phyloP scores from a whole-genome alignment of 345 rosid species.

The Lumnitzera littorea region DNA sequence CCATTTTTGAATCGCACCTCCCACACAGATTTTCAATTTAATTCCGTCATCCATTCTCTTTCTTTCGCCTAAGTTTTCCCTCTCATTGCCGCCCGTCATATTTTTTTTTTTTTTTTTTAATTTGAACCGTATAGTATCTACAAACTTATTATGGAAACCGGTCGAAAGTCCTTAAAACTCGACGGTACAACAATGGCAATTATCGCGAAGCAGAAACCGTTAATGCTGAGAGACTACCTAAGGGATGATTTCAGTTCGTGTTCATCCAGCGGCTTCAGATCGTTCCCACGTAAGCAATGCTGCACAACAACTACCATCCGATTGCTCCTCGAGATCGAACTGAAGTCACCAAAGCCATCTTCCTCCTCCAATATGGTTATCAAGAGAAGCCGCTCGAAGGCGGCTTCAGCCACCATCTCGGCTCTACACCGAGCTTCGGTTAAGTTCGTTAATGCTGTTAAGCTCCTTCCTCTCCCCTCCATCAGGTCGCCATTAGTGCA shows the following conservation, averaged over 20 bases:
- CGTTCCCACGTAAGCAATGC: conserved; percentile 68
- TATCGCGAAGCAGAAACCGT: conserved; percentile 18
- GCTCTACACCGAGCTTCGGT: conserved; percentile 55
- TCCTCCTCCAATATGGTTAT: conserved; percentile 14
- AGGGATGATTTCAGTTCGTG: conserved; percentile 74
- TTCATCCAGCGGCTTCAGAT: conserved; percentile 84
- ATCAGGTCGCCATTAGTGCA: conserved; percentile 21
- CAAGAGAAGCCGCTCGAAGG: conserved; percentile 20
- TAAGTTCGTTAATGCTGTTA: conserved; percentile 57
- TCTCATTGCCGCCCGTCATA: too few species aligned
- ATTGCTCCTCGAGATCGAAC: conserved; percentile 59
- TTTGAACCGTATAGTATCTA: too few species aligned
- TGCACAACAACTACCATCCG: conserved; percentile 58
- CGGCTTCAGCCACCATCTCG: conserved; percentile 36
- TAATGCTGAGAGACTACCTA: conserved; percentile 74
- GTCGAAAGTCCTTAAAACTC: conserved; percentile 8
- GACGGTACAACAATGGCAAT: conserved; percentile 18
- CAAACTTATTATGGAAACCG: too few species aligned
- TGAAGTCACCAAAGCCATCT: conserved; percentile 20
- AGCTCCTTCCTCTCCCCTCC: conserved; percentile 44
- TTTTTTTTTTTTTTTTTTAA: too few species aligned
- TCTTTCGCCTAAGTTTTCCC: too few species aligned
- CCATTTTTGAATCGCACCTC: too few species aligned
- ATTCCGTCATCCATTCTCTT: too few species aligned
- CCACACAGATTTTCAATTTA: too few species aligned